Conservation (phyloP, 2,329 filamentous ascomycete genomes). For the Fonsecaea nubica region DNA sequence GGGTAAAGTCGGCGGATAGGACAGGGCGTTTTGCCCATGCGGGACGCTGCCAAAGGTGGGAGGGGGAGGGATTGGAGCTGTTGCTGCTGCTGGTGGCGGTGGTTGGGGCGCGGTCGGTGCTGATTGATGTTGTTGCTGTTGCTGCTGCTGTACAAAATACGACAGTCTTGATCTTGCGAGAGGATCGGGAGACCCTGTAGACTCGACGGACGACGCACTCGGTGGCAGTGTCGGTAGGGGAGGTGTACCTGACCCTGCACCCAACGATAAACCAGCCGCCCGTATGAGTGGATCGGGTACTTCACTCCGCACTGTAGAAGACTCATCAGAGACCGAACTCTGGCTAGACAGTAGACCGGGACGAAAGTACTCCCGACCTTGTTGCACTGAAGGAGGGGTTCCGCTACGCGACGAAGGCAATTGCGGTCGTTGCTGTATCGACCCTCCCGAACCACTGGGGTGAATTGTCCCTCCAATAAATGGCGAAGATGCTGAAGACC, state of each 20-base stretch:
- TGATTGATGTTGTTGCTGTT: constrained; percentile 22
- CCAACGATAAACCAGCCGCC: constrained; percentile 32
- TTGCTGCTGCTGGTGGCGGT: constrained; percentile 3
- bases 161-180: constrained; percentile 25
- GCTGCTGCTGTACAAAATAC: constrained; percentile 28
- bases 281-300: constrained; percentile 34
- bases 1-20: constrained; percentile 19
- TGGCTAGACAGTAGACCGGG: constrained; percentile 34
- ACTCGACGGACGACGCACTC: constrained; percentile 17
- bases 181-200: constrained; percentile 23
- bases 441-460: background rate
- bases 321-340: constrained; percentile 39
- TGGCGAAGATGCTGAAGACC: constrained; percentile 35
- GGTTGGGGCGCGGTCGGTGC: too few species aligned
- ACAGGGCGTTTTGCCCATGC: constrained; percentile 3
- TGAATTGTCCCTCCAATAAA: constrained; percentile 27
- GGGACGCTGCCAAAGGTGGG: constrained; percentile 8
- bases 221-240: constrained; percentile 27
- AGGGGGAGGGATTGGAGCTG: background rate
- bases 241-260: constrained; percentile 28
- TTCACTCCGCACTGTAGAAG: constrained; percentile 33
- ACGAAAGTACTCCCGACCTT: constrained; percentile 31
- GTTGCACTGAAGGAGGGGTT: constrained; percentile 27
- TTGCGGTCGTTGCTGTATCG: constrained; percentile 25
- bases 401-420: constrained; percentile 34